phyloP scores from a whole-genome alignment of 2,329 filamentous ascomycete species.

The Ophiostoma populinum region DNA sequence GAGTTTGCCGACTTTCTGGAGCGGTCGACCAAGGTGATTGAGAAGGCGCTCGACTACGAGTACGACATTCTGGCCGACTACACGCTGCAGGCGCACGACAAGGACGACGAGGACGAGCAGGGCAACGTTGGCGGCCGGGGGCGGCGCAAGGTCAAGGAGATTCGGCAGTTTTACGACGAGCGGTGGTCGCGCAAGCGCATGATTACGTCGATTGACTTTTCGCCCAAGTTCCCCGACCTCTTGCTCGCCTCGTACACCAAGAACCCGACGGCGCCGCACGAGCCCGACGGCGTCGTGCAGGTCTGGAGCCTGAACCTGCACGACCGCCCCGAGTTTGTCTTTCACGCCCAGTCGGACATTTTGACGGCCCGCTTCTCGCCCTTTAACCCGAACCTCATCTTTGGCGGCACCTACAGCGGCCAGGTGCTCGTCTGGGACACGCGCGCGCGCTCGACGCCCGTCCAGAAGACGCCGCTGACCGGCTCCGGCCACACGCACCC shows the following conservation, averaged over 20 bases:
- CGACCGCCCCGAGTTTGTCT: conserved; percentile 86
- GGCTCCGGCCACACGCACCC: conserved; percentile 92
- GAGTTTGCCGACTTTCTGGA: conserved; percentile 95
- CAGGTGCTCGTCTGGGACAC: conserved; percentile 97
- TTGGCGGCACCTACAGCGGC: conserved; percentile 90
- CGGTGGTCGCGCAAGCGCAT: conserved; percentile 95
- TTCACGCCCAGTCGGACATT: conserved; percentile 91
- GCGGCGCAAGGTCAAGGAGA: conserved; percentile 62
- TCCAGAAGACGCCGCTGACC: conserved; percentile 90
- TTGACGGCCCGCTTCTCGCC: conserved; percentile 95
- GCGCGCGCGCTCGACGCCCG: conserved; percentile 69
- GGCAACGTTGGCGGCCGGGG: conserved; percentile 55
- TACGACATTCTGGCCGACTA: conserved; percentile 96
- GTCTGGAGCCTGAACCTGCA: conserved; percentile 96
- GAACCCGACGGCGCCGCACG: conserved; percentile 84
- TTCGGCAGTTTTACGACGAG: conserved; percentile 86
- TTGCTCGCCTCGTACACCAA: conserved; percentile 93
- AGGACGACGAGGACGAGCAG: conserved; percentile 71
- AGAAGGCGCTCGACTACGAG: conserved; percentile 84
- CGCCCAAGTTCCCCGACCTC: conserved; percentile 84
- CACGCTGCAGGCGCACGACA: conserved; percentile 57
- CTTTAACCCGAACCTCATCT: conserved; percentile 89
- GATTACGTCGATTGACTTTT: conserved; percentile 91
- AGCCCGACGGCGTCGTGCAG: conserved; percentile 83
- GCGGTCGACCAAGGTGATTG: conserved; percentile 89